Evolutionary conservation across 2,329 filamentous ascomycete genomes (phyloP).

Genomic region (Pseudonectria foliicola): DNA sequence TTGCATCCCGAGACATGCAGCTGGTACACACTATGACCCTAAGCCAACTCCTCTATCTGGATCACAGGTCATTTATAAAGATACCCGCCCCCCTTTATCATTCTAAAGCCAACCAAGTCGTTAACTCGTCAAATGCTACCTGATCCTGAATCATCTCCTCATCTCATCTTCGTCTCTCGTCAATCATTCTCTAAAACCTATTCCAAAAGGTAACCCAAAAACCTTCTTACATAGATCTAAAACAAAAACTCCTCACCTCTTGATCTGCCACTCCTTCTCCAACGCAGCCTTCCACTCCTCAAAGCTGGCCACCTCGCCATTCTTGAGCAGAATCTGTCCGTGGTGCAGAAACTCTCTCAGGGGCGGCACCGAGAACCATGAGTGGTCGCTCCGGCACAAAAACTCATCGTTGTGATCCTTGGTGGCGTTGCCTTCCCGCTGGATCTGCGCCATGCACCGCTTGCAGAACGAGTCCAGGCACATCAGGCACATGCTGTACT

Average conservation of each 20-base stretch:
- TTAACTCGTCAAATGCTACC: too few relatives aligned
- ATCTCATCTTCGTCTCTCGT: too few relatives aligned
- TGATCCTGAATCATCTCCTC: too few relatives aligned
- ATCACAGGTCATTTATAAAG: too few relatives aligned
- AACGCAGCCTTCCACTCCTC: conserved; percentile 30
- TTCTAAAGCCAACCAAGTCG: too few relatives aligned
- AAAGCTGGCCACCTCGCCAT: conserved; percentile 26
- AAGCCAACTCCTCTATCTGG: too few relatives aligned
- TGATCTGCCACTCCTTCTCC: conserved; percentile 22
- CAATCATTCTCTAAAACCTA: too few relatives aligned
- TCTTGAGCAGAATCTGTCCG: conserved; percentile 31
- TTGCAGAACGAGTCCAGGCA: conserved; percentile 34
- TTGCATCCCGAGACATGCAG: too few relatives aligned
- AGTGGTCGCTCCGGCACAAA: conserved; percentile 30
- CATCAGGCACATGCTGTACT: conserved; percentile 29
- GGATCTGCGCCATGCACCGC: conserved; percentile 27
- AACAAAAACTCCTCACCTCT: neutral
- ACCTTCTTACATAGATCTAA: neutral
- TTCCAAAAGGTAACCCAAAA: too few relatives aligned
- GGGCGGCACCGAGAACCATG: conserved; percentile 33
- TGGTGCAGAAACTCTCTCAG: conserved; percentile 27
- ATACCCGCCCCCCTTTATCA: too few relatives aligned
- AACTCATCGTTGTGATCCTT: conserved; percentile 21
- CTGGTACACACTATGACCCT: too few relatives aligned
- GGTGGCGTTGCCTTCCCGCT: conserved; percentile 23